Base-by-base conservation (phyloP, 2,329 filamentous ascomycete species). In the Didymella exigua region DNA sequence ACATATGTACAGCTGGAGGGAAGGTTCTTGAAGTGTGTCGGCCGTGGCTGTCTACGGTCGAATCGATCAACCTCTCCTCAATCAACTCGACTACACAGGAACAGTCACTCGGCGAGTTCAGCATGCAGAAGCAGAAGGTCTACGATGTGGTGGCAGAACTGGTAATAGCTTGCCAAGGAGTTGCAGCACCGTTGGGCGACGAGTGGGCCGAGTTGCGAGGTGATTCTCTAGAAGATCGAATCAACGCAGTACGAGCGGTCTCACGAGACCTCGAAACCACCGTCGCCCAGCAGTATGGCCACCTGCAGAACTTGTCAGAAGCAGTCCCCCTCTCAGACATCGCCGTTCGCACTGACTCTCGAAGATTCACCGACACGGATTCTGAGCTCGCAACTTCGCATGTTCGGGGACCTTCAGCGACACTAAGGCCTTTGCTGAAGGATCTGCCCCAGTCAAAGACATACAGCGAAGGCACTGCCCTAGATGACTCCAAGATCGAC, bases 121-220 rank as follows among this genome's bases (percentile, higher is more conserved):
- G 87, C 68, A 84, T 88, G 27, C 91, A 96, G 73, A 98, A 98
- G 76, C 95, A 99, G 74, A 90, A 89, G 65, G 81, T 96, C 16
- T 98, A 98, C 75, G 95, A 98, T 75, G 89, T 92, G 55, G 89
- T 96, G 50, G 93, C 92, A 8, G 95, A 98, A 72, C 83, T 99
- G 24, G 78, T 98, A 4, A 78, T 96, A 44, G 87, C 89, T 54
- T 97, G 93, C 68, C 95, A 99, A 76, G 87, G 90, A 21, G 89
- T 98, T n/a, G 90, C 92, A 5, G 91, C 91, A 8, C 95, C 95
- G 5, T 77, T 99, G 37, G 90, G 89, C 8, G 95, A 99, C 71
- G 95, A 99, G 76, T 99, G 95, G 95, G 86, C 93, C 4, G 92
- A 96, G 72, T 82, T 93, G n/a, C 87, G 92, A 37, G 91, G 92